These are phyloP conservation scores for Lepidium africanum DNA, from an alignment of 345 rosid genomes.

Conservation along the genomic window DNA sequence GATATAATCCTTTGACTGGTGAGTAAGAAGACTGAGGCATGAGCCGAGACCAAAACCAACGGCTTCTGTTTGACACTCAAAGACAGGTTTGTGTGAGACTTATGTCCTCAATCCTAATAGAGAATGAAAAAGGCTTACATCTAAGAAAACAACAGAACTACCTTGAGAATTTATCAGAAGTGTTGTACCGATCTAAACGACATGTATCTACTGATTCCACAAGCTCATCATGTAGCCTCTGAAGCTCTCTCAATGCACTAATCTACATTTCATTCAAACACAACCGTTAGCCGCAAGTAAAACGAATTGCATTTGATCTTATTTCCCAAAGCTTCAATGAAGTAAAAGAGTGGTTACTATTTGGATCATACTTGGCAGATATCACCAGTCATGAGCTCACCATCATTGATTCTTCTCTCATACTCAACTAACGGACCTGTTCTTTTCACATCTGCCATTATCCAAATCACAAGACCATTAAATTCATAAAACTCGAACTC, in stretches of 20 bases:
- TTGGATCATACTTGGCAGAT: constrained; percentile 53
- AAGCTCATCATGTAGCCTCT: constrained; percentile 82
- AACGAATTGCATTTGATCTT: background rate
- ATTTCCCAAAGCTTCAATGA: background rate
- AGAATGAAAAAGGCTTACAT: background rate
- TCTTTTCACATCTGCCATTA: constrained; percentile 39
- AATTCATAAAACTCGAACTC: background rate
- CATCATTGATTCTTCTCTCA: constrained; percentile 61
- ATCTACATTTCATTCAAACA: constrained; percentile 30
- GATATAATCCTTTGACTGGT: constrained; percentile 86
- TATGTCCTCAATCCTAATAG: background rate
- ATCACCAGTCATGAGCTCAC: constrained; percentile 91
- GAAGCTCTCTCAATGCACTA: constrained; percentile 78
- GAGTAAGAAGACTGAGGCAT: constrained; percentile 67
- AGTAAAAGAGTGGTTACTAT: background rate
- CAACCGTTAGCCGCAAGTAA: constrained; percentile 1
- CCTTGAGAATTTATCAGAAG: constrained; percentile 79
- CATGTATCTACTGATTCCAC: constrained; percentile 76
- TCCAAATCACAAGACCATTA: constrained; percentile 10
- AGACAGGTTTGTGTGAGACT: background rate
- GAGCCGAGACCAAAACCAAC: constrained; percentile 95
- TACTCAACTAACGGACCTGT: constrained; percentile 91
- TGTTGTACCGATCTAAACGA: constrained; percentile 78
- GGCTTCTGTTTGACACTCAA: constrained; percentile 48
- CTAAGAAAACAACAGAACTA: constrained; percentile 6